Evolutionary conservation across 352 stramenopile genomes (phyloP).

Genomic region (Blastocystis sp.): DNA sequence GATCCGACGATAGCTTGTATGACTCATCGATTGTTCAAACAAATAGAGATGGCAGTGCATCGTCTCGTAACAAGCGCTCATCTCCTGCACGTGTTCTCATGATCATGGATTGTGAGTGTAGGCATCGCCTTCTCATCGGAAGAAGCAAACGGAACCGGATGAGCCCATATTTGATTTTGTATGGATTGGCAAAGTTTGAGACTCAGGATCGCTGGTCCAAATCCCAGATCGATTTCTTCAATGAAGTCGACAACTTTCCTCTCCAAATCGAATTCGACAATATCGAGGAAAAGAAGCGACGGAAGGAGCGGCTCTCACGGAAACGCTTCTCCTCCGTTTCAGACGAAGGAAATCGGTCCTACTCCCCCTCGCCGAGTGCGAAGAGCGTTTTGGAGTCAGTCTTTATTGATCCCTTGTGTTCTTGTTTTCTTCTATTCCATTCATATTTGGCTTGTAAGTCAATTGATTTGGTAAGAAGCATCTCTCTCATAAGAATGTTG

Average conservation of each 20-base stretch:
- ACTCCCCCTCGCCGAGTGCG: neutral
- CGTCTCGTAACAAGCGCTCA: neutral
- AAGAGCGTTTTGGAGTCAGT: constrained; percentile 16
- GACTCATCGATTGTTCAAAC: neutral
- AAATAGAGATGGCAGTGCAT: neutral
- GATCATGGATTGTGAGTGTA: too few relatives aligned
- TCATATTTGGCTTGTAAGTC: neutral
- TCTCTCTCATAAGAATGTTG: neutral
- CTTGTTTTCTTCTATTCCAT: neutral
- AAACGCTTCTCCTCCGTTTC: neutral
- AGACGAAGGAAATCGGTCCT: neutral
- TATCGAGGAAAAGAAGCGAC: neutral
- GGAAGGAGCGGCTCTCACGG: neutral
- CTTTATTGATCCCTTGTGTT: constrained; percentile 1
- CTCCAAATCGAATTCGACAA: constrained; percentile 45
- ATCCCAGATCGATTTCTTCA: constrained; percentile 52
- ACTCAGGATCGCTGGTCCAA: constrained; percentile 30
- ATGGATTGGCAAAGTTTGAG: neutral
- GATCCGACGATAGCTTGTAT: constrained; percentile 32
- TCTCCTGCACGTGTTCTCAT: neutral
- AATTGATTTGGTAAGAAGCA: neutral
- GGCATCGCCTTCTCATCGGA: too few relatives aligned
- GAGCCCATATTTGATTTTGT: constrained; percentile 48
- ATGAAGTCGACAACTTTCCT: constrained; percentile 47
- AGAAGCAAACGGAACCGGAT: neutral